Percentiles rank a stretch among this genome's conserved stretches.
Conservation (phyloP, 345 rosid genomes). For the Acer saccharum region DNA sequence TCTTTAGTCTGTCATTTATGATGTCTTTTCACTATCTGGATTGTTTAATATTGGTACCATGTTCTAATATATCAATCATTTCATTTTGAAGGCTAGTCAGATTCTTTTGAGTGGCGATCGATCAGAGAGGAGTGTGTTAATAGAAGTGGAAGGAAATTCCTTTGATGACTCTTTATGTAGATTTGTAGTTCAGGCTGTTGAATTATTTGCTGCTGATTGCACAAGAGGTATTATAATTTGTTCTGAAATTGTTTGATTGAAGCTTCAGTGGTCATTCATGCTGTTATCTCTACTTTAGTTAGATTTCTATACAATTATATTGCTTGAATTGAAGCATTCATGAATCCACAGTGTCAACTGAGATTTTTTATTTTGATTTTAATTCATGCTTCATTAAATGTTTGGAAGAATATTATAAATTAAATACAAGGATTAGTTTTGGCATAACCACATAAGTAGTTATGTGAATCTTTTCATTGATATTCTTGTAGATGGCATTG, state of each 20-base stretch:
- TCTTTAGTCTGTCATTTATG: neutral
- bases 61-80: constrained; percentile 13
- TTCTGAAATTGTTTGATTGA: constrained; percentile 5
- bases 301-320: neutral
- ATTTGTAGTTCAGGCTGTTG: constrained; percentile 66
- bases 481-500: constrained; percentile 50
- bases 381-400: constrained; percentile 6
- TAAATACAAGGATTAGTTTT: neutral
- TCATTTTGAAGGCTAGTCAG: constrained; percentile 61
- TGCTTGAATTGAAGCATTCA: constrained; percentile 8
- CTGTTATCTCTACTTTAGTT: neutral
- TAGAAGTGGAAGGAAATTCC: constrained; percentile 56
- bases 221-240: constrained; percentile 46
- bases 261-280: constrained; percentile 3
- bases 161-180: constrained; percentile 46
- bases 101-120: constrained; percentile 60
- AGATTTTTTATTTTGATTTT: neutral
- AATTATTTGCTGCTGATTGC: constrained; percentile 44
- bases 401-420: neutral
- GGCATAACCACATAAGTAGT: neutral
- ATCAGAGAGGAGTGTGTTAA: constrained; percentile 46
- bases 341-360: neutral
- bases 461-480: constrained; percentile 5
- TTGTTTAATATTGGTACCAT: neutral
- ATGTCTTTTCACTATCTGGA: neutral